Evolutionary conservation across 352 stramenopile genomes (phyloP).

Genomic region (Phytophthora citricola): DNA sequence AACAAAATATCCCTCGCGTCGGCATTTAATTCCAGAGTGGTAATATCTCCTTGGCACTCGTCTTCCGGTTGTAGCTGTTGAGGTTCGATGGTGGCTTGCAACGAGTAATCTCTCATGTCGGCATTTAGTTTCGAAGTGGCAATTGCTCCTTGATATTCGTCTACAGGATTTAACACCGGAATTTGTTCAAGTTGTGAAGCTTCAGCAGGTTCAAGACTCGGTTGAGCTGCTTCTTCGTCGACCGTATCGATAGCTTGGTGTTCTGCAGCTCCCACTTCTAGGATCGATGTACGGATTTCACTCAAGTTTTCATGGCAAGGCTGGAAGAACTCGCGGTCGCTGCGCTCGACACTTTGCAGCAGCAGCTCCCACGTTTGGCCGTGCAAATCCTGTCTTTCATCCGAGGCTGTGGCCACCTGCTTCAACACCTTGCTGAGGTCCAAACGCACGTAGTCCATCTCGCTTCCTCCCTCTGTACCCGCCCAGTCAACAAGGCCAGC

Average conservation of each 20-base stretch:
- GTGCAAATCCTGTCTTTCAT: not conserved
- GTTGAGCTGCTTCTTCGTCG: not conserved
- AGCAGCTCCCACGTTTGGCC: conserved; percentile 36
- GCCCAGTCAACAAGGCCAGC: conserved; percentile 4
- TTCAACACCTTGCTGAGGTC: conserved; percentile 43
- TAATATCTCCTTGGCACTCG: too few relatives aligned
- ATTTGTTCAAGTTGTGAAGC: not conserved
- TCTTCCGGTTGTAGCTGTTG: too few relatives aligned
- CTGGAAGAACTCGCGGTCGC: conserved; percentile 52
- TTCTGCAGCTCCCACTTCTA: conserved; percentile 1
- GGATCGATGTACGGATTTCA: conserved; percentile 36
- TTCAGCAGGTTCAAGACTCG: not conserved
- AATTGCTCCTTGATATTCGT: not conserved
- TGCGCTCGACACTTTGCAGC: conserved; percentile 43
- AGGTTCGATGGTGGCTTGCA: too few relatives aligned
- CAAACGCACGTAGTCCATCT: conserved; percentile 38
- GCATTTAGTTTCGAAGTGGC: too few relatives aligned
- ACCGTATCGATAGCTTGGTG: not conserved
- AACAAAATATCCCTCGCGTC: not conserved
- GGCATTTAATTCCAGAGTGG: too few relatives aligned
- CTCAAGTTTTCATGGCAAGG: conserved; percentile 36
- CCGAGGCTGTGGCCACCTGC: conserved; percentile 4
- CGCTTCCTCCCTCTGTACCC: not conserved
- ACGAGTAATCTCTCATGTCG: too few relatives aligned
- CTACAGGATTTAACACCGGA: not conserved